These are phyloP conservation scores for Corynascus novoguineensis DNA, from an alignment of 495 filamentous ascomycete species.

Conservation along the genomic window DNA sequence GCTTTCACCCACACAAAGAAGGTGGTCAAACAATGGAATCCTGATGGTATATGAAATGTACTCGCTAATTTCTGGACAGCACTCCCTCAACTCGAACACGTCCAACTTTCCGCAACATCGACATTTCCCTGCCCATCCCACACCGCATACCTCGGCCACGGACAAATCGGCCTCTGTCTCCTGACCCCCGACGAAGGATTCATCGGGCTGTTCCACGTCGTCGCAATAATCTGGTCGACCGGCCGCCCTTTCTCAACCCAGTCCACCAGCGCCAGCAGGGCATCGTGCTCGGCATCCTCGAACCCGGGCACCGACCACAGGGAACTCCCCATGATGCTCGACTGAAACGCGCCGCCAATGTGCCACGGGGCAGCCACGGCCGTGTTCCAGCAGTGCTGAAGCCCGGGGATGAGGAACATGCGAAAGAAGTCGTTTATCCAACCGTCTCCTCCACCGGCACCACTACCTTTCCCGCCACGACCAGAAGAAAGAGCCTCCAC, in stretches of 20 bases:
- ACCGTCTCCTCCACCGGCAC: too few relatives aligned
- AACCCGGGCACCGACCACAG: conserved; percentile 37
- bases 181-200: conserved; percentile 30
- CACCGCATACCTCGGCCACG: conserved; percentile 36
- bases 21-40: too few relatives aligned
- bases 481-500: conserved; percentile 24
- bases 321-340: conserved; percentile 21
- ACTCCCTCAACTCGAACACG: conserved; percentile 12
- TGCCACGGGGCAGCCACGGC: conserved; percentile 43
- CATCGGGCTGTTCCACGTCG: conserved; percentile 36
- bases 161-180: conserved; percentile 43
- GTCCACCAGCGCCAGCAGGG: conserved; percentile 43
- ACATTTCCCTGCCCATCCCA: conserved; percentile 21
- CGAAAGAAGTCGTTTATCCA: conserved; percentile 33
- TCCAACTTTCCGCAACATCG: conserved; percentile 16
- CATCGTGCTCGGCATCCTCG: conserved; percentile 39
- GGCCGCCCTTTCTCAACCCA: conserved; percentile 48
- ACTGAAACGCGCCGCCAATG: conserved; percentile 37
- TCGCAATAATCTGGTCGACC: conserved; percentile 41
- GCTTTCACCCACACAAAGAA: not conserved
- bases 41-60: too few relatives aligned
- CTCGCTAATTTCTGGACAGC: not conserved
- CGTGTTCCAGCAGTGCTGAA: conserved; percentile 38
- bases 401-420: conserved; percentile 40
- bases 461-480: too few relatives aligned